Base-by-base conservation (phyloP, 805 yeast species). In the Schwanniomyces sp. region DNA sequence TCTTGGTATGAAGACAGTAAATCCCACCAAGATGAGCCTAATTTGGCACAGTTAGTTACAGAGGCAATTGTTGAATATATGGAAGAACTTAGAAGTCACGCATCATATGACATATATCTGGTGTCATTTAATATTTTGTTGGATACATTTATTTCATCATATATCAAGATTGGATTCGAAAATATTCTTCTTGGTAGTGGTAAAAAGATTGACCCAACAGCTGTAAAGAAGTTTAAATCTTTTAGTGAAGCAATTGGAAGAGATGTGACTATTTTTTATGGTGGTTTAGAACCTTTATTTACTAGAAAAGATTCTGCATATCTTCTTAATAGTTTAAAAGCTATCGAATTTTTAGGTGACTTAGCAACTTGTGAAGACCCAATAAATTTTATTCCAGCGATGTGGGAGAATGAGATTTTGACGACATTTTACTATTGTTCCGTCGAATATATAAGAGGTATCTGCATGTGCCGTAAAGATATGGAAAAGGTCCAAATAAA, bases 41-140 rank as follows among this genome's bases (percentile, higher is more conserved):
- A 70, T 30, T 78, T 79, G 62, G 80, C 86, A 0, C 78, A 79
- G 50, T 83, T 80, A 51, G 81, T 87, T 27, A 76, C 80, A 2
- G 90, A 84, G 54, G 89, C 96, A 0, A 71, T 88, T n/a, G 76
- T 71, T 34, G 96, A 89, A 57, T 89, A 86, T 63, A 70, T 86
- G 63, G 75, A 72, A 16, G 96, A 89, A 48, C 76, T 86, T 43
- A 70, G 81, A 55, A 73, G 70, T 16, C 72, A 68, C 49, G 67
- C 75, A 2, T 63, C 76, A 2, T 71, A 71, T 45, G 76, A 72
- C 41, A 66, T 72, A 26, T 73, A 70, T 54, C 66, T 56, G 58
- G 64, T 72, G 36, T 67, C 74, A 1, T 72, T 70, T 47, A 64
- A 64, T 32, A 63, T 72, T 17, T 59, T 69, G 30, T 56, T 73